These are phyloP conservation scores for Hypoxylon cercidicola DNA, from an alignment of 495 filamentous ascomycete species.

Conservation along the genomic window DNA sequence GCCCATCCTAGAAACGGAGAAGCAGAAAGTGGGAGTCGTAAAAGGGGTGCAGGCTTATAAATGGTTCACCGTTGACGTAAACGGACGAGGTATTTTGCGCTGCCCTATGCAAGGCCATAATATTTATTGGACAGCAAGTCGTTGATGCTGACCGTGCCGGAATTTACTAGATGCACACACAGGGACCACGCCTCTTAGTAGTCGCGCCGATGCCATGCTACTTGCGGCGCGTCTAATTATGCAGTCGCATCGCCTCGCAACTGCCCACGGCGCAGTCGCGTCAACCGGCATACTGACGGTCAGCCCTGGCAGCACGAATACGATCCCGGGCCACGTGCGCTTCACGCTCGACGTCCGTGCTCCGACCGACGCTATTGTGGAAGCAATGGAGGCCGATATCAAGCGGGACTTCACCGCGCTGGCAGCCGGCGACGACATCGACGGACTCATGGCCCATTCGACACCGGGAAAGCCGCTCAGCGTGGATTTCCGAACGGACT, in stretches of 20 bases:
- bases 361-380: conserved; percentile 65
- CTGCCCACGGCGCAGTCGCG: conserved; percentile 65
- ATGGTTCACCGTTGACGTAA: conserved; percentile 75
- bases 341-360: conserved; percentile 80
- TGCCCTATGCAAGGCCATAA: too few species aligned
- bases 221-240: conserved; percentile 70
- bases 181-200: conserved; percentile 76
- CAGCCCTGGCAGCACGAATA: conserved; percentile 68
- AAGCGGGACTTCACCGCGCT: conserved; percentile 45
- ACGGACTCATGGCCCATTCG: conserved; percentile 25
- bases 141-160: conserved; percentile 11
- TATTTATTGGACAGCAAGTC: neutral
- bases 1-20: conserved; percentile 70
- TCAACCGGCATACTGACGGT: conserved; percentile 77
- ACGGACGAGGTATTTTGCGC: conserved; percentile 52
- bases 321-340: conserved; percentile 73
- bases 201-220: conserved; percentile 70
- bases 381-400: conserved; percentile 40
- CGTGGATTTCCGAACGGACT: conserved; percentile 47
- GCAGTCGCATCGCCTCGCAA: conserved; percentile 70
- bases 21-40: conserved; percentile 75
- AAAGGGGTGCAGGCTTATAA: conserved; percentile 75
- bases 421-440: conserved; percentile 38
- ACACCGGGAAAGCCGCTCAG: conserved; percentile 34
- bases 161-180: conserved; percentile 65